A percentile compares a stretch with the other conserved stretches of the same genome.
These are phyloP conservation scores for Calonectria ilicicola DNA, from an alignment of 2,329 filamentous ascomycete genomes.

Conservation along the genomic window DNA sequence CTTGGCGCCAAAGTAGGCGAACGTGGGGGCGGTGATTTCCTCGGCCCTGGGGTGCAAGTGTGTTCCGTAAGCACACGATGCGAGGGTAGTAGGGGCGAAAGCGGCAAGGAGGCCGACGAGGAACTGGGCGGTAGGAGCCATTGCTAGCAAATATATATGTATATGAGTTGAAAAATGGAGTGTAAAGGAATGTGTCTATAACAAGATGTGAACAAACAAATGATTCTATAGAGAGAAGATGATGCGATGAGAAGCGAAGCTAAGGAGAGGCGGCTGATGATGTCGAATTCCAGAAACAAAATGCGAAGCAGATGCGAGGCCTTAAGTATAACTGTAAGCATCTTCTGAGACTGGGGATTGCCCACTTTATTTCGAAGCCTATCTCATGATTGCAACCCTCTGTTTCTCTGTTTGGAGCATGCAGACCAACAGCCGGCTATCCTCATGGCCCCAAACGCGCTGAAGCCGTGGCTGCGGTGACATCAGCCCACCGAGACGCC, in stretches of 20 bases:
- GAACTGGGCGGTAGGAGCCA: constrained; percentile 14
- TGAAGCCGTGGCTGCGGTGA: not conserved
- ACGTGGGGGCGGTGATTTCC: constrained; percentile 48
- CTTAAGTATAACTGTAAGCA: constrained; percentile 6
- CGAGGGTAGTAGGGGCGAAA: constrained; percentile 36
- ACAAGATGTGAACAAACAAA: not conserved
- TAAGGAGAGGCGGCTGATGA: not conserved
- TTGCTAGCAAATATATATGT: not conserved
- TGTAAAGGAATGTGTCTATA: not conserved
- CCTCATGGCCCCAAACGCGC: not conserved
- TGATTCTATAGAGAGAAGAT: not conserved
- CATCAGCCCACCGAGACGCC: constrained; percentile 13
- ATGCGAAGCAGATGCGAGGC: not conserved
- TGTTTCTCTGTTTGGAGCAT: not conserved
- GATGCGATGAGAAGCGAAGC: not conserved
- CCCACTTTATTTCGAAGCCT: constrained; percentile 8
- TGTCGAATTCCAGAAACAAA: constrained; percentile 4
- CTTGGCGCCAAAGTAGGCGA: constrained; percentile 51
- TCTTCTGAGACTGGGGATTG: not conserved
- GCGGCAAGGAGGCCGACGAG: constrained; percentile 31
- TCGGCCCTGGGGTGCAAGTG: constrained; percentile 47
- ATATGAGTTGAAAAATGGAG: not conserved
- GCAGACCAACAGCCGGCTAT: not conserved
- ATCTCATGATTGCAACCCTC: constrained; percentile 4
- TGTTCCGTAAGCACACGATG: constrained; percentile 56